phyloP scores from a whole-genome alignment of 371 early-diverging fungal genomes.

The Dichotomocladium elegans region DNA sequence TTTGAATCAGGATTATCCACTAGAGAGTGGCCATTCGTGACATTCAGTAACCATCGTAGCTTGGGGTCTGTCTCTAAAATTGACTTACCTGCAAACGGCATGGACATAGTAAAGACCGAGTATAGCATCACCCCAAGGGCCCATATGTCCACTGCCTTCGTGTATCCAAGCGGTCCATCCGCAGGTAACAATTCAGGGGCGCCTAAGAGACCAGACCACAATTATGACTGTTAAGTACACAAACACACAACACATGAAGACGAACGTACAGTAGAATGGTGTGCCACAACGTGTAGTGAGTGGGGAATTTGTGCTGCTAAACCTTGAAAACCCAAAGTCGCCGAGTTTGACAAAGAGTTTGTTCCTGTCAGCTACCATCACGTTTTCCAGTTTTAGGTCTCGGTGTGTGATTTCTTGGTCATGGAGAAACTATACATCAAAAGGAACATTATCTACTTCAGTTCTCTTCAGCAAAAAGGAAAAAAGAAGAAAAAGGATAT shows the following conservation, averaged over 20 bases:
- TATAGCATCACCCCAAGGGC: slow-evolving; percentile 78
- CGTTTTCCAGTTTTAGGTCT: slow-evolving; percentile 70
- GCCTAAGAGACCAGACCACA: neutral
- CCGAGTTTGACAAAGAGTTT: slow-evolving; percentile 74
- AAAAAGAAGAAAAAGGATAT: neutral
- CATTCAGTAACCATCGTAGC: neutral
- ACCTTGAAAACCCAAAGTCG: slow-evolving; percentile 79
- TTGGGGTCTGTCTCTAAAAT: neutral
- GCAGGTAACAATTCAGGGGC: slow-evolving; percentile 1
- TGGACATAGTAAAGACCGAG: neutral
- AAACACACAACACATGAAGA: neutral
- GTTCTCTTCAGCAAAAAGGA: too few species aligned
- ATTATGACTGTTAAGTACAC: neutral
- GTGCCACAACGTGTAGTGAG: slow-evolving; percentile 4
- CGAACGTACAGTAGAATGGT: neutral
- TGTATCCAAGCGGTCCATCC: slow-evolving; percentile 40
- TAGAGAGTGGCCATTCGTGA: neutral
- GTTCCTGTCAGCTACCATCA: slow-evolving; percentile 53
- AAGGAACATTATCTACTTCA: too few species aligned
- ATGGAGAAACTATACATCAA: slow-evolving; percentile 2
- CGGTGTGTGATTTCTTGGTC: slow-evolving; percentile 32
- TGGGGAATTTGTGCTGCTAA: too few species aligned
- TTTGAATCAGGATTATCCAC: neutral
- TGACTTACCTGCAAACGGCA: neutral
- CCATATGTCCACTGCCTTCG: slow-evolving; percentile 90